Percentiles rank a stretch among this genome's conserved stretches.
These are phyloP conservation scores for Tylopilus orsonianus DNA, from an alignment of 1,284 basidiomycete genomes.

Conservation along the genomic window DNA sequence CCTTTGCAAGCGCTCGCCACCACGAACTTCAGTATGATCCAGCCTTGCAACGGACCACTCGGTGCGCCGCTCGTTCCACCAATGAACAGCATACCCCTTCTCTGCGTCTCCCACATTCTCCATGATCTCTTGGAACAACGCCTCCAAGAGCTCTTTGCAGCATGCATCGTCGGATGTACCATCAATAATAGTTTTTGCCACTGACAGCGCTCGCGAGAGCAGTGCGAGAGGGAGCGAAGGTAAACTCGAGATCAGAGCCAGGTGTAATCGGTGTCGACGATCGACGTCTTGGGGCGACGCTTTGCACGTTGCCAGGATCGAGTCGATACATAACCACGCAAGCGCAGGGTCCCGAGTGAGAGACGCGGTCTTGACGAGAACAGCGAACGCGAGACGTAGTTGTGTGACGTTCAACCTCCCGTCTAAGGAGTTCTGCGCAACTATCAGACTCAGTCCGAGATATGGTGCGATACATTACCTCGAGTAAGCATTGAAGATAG, in stretches of 20 bases:
- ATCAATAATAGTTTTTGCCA: slow-evolving; percentile 42
- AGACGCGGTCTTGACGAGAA: slow-evolving; percentile 59
- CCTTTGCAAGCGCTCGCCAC: not conserved
- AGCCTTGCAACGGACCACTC: slow-evolving; percentile 20
- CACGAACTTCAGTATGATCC: not conserved
- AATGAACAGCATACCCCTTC: slow-evolving; percentile 60
- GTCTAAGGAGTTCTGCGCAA: slow-evolving; percentile 58
- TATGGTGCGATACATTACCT: slow-evolving; percentile 41
- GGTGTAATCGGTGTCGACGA: slow-evolving; percentile 51
- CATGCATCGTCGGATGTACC: slow-evolving; percentile 7
- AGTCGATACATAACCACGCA: slow-evolving; percentile 61
- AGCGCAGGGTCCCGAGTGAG: slow-evolving; percentile 41
- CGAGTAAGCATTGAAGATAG: slow-evolving; percentile 62
- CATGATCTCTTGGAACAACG: slow-evolving; percentile 58
- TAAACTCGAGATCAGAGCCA: slow-evolving; percentile 59
- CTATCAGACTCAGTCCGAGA: not conserved
- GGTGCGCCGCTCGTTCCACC: slow-evolving; percentile 57
- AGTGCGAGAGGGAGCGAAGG: slow-evolving; percentile 55
- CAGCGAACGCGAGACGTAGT: slow-evolving; percentile 63
- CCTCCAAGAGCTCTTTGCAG: slow-evolving; percentile 51
- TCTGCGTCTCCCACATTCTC: slow-evolving; percentile 64
- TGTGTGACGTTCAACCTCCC: slow-evolving; percentile 57
- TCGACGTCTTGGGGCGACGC: slow-evolving; percentile 20
- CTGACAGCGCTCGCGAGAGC: slow-evolving; percentile 52
- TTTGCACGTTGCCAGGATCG: slow-evolving; percentile 42